A percentile compares a stretch with the other conserved stretches of the same genome.
Evolutionary conservation across 345 rosid genomes (phyloP).

Genomic region (Euphorbia tirucalli): DNA sequence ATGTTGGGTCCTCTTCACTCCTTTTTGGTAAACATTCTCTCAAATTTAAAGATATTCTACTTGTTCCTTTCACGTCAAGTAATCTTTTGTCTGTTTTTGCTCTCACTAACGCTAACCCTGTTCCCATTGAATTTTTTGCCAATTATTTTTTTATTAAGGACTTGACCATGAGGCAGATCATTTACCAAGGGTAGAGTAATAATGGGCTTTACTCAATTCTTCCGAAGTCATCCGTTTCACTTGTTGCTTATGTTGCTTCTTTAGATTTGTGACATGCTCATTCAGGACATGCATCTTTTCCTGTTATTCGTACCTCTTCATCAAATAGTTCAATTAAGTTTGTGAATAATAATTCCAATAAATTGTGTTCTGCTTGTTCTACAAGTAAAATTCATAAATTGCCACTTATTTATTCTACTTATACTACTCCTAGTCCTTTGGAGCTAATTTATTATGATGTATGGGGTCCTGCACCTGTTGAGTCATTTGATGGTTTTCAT

Average conservation of each 20-base stretch:
- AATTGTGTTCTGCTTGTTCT: not conserved
- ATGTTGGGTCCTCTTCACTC: no score
- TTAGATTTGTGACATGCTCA: not conserved
- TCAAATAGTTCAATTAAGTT: not conserved
- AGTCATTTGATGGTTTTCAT: not conserved
- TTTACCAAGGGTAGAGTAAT: not conserved
- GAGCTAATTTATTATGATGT: not conserved
- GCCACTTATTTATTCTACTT: not conserved
- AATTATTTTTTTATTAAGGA: not conserved
- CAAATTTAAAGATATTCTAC: not conserved
- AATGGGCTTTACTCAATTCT: no score
- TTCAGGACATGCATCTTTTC: not conserved
- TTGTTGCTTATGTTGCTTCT: not conserved
- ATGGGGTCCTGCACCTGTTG: not conserved
- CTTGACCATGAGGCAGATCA: not conserved
- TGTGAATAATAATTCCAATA: not conserved
- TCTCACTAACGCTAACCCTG: not conserved
- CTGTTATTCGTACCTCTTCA: not conserved
- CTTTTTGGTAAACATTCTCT: not conserved
- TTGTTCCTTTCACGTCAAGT: not conserved
- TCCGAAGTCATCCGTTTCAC: no score
- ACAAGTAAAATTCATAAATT: not conserved
- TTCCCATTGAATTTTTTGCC: not conserved
- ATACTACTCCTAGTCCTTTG: not conserved
- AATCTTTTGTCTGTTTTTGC: not conserved